These are phyloP conservation scores for Venturia carpophila DNA, from an alignment of 2,329 filamentous ascomycete species.

Conservation along the genomic window DNA sequence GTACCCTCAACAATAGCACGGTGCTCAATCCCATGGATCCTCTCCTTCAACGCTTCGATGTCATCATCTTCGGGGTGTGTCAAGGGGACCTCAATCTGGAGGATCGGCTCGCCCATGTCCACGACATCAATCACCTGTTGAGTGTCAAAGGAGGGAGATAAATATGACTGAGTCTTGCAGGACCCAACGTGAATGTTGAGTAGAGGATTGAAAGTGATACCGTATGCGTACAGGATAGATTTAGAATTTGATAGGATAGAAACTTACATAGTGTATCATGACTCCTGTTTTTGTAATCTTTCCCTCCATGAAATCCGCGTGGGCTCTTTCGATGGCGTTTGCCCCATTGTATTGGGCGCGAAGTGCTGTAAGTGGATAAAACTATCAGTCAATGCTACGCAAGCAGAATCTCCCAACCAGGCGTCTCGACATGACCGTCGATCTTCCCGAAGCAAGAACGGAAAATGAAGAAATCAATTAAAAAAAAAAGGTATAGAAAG, in stretches of 20 bases:
- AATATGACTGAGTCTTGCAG: background rate
- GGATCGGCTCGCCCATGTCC: conserved; percentile 67
- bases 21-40: conserved; percentile 72
- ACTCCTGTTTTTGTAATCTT: conserved; percentile 65
- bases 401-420: background rate
- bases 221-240: conserved; percentile 2
- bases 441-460: no score
- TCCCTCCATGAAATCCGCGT: conserved; percentile 61
- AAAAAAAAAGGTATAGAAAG: no score
- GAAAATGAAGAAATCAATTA: background rate
- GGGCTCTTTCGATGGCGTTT: conserved; percentile 70
- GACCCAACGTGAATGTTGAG: background rate
- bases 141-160: background rate
- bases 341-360: conserved; percentile 70
- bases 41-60: conserved; percentile 59
- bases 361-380: conserved; percentile 34
- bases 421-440: no score
- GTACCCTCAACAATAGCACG: conserved; percentile 70
- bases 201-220: background rate
- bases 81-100: conserved; percentile 59
- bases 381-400: background rate
- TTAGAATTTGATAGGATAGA: background rate
- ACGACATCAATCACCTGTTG: conserved; percentile 52
- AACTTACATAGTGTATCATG: conserved; percentile 74
- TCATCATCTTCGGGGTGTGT: conserved; percentile 53